phyloP scores from a whole-genome alignment of 2,329 filamentous ascomycete species.

The Alternaria ventricosa region DNA sequence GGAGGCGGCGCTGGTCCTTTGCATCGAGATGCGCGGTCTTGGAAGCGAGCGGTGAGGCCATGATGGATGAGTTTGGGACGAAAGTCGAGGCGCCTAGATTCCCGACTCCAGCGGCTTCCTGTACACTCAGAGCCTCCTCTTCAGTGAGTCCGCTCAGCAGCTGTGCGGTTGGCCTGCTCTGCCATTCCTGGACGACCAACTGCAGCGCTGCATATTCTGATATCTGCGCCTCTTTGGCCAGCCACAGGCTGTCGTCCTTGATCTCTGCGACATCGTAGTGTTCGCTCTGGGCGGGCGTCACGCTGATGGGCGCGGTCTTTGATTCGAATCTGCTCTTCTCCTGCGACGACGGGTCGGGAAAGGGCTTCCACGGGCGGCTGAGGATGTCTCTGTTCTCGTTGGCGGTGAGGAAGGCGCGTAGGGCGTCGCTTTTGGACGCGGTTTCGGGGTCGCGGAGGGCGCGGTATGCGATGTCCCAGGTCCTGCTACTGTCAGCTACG shows the following conservation, averaged over 20 bases:
- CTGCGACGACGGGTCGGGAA: constrained; percentile 66
- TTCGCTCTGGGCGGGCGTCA: constrained; percentile 70
- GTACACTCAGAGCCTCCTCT: constrained; percentile 78
- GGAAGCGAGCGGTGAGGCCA: constrained; percentile 34
- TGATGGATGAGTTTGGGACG: constrained; percentile 53
- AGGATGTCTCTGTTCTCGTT: constrained; percentile 72
- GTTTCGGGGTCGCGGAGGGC: constrained; percentile 60
- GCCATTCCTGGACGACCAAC: constrained; percentile 81
- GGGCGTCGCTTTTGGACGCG: constrained; percentile 37
- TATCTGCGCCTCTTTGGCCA: constrained; percentile 78
- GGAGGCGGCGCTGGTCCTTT: constrained; percentile 66
- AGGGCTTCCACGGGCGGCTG: constrained; percentile 71
- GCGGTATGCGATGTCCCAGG: constrained; percentile 64
- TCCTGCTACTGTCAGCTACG: constrained; percentile 58
- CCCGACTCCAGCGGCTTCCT: constrained; percentile 72
- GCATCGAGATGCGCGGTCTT: constrained; percentile 61
- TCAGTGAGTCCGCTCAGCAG: constrained; percentile 75
- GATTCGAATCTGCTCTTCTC: constrained; percentile 78
- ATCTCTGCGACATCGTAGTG: constrained; percentile 78
- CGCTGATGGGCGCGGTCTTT: constrained; percentile 85
- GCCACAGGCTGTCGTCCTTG: constrained; percentile 85
- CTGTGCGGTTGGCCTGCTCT: constrained; percentile 75
- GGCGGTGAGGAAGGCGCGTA: constrained; percentile 75
- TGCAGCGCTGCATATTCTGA: constrained; percentile 84
- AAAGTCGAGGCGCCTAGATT: constrained; percentile 63